phyloP scores from a whole-genome alignment of 1,284 basidiomycete genomes.

The Chiua sp. region DNA sequence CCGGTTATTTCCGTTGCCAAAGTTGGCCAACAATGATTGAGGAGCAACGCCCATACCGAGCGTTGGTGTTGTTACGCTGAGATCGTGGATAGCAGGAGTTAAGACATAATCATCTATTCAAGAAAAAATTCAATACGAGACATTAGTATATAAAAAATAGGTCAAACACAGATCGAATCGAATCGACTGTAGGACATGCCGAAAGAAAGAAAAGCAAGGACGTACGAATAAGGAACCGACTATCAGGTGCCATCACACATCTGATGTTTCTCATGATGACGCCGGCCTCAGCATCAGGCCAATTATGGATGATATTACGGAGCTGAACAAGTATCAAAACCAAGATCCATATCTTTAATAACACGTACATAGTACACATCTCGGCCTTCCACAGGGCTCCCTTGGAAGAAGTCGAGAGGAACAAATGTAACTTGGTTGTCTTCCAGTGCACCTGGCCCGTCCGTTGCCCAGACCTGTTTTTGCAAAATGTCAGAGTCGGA shows the following conservation, averaged over 20 bases:
- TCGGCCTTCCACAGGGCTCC: constrained; percentile 43
- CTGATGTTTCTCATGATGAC: constrained; percentile 26
- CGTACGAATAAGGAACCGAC: too few species aligned
- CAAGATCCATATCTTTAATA: too few species aligned
- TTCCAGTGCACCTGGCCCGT: constrained; percentile 40
- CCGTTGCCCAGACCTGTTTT: constrained; percentile 41
- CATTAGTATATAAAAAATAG: too few species aligned
- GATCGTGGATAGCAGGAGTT: constrained; percentile 7
- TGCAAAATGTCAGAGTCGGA: too few species aligned
- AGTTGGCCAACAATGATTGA: constrained; percentile 35
- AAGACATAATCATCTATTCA: too few species aligned
- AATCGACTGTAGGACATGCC: too few species aligned
- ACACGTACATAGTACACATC: constrained; percentile 55
- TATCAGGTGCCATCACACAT: constrained; percentile 28
- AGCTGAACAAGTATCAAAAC: too few species aligned
- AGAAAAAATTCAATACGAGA: too few species aligned
- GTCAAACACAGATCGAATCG: too few species aligned
- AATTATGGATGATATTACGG: constrained; percentile 34
- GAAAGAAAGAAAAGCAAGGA: too few species aligned
- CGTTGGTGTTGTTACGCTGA: constrained; percentile 1
- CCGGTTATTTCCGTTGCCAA: constrained; percentile 29
- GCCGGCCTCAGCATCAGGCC: constrained; percentile 28
- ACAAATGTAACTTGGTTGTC: constrained; percentile 42
- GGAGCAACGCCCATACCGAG: constrained; percentile 26
- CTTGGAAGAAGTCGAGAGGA: constrained; percentile 50